Evolutionary conservation across 208 protist genomes (phyloP), one percentile per base, ranked within the genome.

Genomic region (Leishmania braziliensis): DNA sequence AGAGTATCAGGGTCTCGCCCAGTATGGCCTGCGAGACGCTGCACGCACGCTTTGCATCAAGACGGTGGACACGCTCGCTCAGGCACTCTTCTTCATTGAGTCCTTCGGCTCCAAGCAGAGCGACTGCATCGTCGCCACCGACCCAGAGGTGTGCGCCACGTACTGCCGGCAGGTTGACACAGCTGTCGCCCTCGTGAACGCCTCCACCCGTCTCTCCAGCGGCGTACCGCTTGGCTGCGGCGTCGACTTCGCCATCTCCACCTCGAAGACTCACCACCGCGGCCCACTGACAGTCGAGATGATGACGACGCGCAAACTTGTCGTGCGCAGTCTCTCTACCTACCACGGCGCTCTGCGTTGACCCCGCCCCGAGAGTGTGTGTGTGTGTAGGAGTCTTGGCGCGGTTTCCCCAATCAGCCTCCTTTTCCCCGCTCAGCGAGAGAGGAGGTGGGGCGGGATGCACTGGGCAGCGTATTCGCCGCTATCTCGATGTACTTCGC

Each of bases 71-170:
- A 81, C 80, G 16, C 79, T 91, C 26, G 82, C 83, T 14, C 86
- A 91, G 78, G 86, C 82, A 36, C 65, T 91, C 43, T 86, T 90
- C 56, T 93, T 93, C 75, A 80, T 91, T n/a, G 88, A 91, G 60
- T 77, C 89, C 9, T 93, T 89, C 78, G 90, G 90, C 43, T 90
- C 88, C 33, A 86, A 86, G 75, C 90, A 93, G 76, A 86, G 80
- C 43, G 90, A 93, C 74, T 88, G 86, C 70, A 87, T 93, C 69
- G 83, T 93, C 23, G 85, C 90, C 26, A 88, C 79, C 43, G 88
- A 93, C 53, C 68, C 82, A 43, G 72, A 46, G 56, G 85, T 81
- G 58, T 93, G 81, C 79, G 65, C 72, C 63, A 79, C 75, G 54
- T 91, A 85, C 77, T 90, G 84, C 79, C 62, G 62, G 48, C 85